Percentiles rank a stretch among this genome's conserved stretches.
Evolutionary conservation across 1,284 basidiomycete species (phyloP).

Genomic region (Tilletia setariae): DNA sequence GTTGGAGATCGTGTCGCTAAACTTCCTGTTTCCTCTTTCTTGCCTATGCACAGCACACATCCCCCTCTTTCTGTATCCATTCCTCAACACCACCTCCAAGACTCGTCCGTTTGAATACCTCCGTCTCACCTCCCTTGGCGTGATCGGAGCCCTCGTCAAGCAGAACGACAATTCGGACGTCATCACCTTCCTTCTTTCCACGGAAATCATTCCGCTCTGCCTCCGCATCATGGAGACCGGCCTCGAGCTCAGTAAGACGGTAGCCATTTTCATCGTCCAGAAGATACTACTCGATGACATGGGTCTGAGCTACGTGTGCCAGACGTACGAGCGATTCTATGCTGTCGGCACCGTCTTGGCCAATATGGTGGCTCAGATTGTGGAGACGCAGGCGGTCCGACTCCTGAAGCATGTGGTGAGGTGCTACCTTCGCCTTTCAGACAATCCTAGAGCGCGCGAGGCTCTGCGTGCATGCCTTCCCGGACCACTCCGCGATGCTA

Average conservation of each 20-base stretch:
- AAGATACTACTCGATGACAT: conserved; percentile 98
- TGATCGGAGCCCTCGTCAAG: conserved; percentile 97
- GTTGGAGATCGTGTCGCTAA: conserved; percentile 11
- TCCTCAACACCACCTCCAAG: conserved; percentile 98
- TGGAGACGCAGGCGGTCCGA: conserved; percentile 90
- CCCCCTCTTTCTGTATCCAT: conserved; percentile 97
- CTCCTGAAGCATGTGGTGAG: conserved; percentile 96
- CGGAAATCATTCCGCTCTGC: conserved; percentile 98
- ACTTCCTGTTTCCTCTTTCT: neutral
- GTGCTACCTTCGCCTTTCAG: conserved; percentile 92
- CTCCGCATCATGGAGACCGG: conserved; percentile 99
- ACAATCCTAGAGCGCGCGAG: conserved; percentile 94
- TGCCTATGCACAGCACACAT: conserved; percentile 72
- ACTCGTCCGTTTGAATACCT: conserved; percentile 98
- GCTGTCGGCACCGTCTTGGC: conserved; percentile 96
- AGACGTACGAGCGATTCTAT: conserved; percentile 98
- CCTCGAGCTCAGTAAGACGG: conserved; percentile 97
- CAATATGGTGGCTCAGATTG: conserved; percentile 85
- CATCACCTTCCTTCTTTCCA: conserved; percentile 97
- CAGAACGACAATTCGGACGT: conserved; percentile 94
- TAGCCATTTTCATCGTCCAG: conserved; percentile 99
- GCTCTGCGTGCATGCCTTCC: conserved; percentile 95
- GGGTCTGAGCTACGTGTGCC: conserved; percentile 96
- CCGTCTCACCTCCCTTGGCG: conserved; percentile 91
- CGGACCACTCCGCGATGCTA: conserved; percentile 89